Conservation (phyloP, 768 basidiomycete genomes). For the Trametes punicea region DNA sequence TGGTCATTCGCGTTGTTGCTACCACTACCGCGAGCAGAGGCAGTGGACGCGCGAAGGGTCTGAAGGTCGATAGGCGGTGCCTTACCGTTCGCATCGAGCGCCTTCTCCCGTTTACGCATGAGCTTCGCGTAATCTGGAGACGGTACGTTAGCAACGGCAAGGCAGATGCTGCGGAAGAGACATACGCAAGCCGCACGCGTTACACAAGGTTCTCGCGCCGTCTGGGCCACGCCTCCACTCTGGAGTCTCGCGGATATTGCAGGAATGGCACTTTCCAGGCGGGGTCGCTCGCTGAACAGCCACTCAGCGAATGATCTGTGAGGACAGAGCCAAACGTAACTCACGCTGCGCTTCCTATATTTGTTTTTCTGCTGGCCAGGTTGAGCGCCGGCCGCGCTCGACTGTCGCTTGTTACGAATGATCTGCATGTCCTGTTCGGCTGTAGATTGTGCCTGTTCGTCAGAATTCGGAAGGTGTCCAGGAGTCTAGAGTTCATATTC, state of each 20-base stretch:
- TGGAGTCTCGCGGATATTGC: slow-evolving; percentile 85
- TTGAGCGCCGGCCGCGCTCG: slow-evolving; percentile 51
- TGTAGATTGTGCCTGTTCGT: slow-evolving; percentile 47
- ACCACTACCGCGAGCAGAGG: slow-evolving; percentile 25
- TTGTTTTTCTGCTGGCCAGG: slow-evolving; percentile 66
- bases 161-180: slow-evolving; percentile 24
- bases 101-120: slow-evolving; percentile 75
- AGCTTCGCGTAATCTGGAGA: slow-evolving; percentile 75
- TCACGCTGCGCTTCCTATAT: slow-evolving; percentile 82
- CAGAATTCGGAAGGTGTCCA: slow-evolving; percentile 15
- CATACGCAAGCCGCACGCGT: slow-evolving; percentile 83
- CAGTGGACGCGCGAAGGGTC: slow-evolving; percentile 59
- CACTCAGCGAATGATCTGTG: slow-evolving; percentile 23
- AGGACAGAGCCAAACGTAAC: slow-evolving; percentile 29
- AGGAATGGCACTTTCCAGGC: slow-evolving; percentile 84
- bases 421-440: slow-evolving; percentile 86
- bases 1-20: slow-evolving; percentile 7
- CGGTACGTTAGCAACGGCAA: not conserved
- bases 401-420: slow-evolving; percentile 76
- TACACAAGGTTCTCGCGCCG: slow-evolving; percentile 79
- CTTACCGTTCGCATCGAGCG: slow-evolving; percentile 48
- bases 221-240: slow-evolving; percentile 86
- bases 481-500: slow-evolving; percentile 6
- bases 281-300: slow-evolving; percentile 70
- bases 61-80: slow-evolving; percentile 65